Percentiles rank a stretch among this genome's conserved stretches.
Evolutionary conservation across 73 alveolate species (phyloP).

Genomic region (Paramecium sexaurelia): DNA sequence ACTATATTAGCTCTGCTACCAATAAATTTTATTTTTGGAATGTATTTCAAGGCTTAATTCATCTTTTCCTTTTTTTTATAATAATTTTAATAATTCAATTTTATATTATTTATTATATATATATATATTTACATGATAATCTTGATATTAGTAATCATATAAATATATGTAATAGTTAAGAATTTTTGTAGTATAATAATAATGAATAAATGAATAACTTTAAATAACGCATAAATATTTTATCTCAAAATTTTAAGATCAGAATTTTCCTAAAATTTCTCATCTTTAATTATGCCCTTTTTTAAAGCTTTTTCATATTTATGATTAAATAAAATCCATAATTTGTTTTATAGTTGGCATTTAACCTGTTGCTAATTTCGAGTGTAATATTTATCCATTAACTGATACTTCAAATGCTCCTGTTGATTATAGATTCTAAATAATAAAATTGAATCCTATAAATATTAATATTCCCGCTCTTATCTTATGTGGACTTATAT

Average conservation of each 20-base stretch:
- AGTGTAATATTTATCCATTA: not conserved
- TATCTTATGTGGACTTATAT: not conserved
- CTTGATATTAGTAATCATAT: not conserved
- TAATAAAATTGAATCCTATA: not conserved
- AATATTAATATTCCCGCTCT: not conserved
- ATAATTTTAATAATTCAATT: not conserved
- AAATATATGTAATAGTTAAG: too few species aligned
- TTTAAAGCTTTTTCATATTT: not conserved
- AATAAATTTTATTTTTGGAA: constrained; percentile 47
- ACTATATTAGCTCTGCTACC: constrained; percentile 32
- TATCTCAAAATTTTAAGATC: not conserved
- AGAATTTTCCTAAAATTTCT: not conserved
- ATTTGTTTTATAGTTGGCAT: not conserved
- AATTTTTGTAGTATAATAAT: too few species aligned
- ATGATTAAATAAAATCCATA: not conserved
- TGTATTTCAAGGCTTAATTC: constrained; percentile 7
- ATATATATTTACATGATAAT: not conserved
- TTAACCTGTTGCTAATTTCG: not conserved
- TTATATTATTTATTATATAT: not conserved
- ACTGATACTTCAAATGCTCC: not conserved
- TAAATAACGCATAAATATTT: not conserved
- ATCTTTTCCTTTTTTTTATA: not conserved
- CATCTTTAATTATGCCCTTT: not conserved
- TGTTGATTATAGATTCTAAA: not conserved
- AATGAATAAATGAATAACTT: too few species aligned